These are phyloP conservation scores for Curvularia sp. DNA, from an alignment of 2,329 filamentous ascomycete species.

Conservation along the genomic window DNA sequence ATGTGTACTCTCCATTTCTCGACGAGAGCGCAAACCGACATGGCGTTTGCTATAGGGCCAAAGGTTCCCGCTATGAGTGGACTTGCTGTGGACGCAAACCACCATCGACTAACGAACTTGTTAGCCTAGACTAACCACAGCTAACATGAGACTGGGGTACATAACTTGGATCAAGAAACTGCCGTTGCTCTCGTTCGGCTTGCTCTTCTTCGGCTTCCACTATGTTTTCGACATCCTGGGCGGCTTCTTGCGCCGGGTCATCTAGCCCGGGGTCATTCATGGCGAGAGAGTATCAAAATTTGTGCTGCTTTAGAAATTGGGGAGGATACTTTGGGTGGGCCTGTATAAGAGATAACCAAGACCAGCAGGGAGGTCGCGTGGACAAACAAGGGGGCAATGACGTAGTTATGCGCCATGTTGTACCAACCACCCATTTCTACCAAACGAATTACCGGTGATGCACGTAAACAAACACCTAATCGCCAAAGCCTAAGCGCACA, in stretches of 20 bases:
- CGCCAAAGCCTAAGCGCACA: background rate
- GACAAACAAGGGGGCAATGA: slow-evolving; percentile 13
- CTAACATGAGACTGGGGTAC: background rate
- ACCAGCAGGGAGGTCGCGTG: slow-evolving; percentile 14
- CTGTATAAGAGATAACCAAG: slow-evolving; percentile 14
- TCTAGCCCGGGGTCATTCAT: slow-evolving; percentile 62
- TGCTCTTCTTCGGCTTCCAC: slow-evolving; percentile 43
- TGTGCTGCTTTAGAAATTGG: background rate
- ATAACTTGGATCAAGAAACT: slow-evolving; percentile 56
- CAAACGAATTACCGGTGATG: background rate
- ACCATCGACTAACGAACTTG: slow-evolving; percentile 58
- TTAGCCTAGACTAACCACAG: slow-evolving; percentile 13
- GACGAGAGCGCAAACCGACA: slow-evolving; percentile 63
- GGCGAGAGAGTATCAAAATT: background rate
- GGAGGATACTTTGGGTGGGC: background rate
- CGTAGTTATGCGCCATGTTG: slow-evolving; percentile 6
- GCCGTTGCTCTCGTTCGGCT: slow-evolving; percentile 51
- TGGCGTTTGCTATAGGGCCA: slow-evolving; percentile 62
- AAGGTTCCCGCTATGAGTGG: slow-evolving; percentile 65
- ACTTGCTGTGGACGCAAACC: slow-evolving; percentile 67
- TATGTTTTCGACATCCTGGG: slow-evolving; percentile 54
- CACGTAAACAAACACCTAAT: background rate
- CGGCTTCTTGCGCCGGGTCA: slow-evolving; percentile 57
- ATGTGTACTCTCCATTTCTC: slow-evolving; percentile 64
- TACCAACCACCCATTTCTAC: background rate